Conservation (phyloP, 352 stramenopile species). For the Phytopythium chamaehyphon region DNA sequence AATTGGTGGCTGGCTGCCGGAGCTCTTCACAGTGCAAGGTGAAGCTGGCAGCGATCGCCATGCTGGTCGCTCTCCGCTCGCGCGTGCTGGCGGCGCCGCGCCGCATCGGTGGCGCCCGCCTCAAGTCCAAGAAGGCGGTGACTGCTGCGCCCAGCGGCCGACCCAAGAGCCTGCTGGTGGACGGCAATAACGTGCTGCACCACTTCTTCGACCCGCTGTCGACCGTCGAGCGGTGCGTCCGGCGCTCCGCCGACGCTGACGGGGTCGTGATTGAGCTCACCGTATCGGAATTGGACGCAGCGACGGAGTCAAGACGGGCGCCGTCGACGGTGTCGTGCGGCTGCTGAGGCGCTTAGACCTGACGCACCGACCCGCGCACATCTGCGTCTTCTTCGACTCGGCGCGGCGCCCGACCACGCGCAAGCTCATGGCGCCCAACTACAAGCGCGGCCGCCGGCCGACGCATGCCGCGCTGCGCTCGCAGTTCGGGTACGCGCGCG, state of each 20-base stretch:
- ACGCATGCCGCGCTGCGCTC: constrained; percentile 29
- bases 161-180: constrained; percentile 45
- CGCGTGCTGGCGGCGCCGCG: constrained; percentile 10
- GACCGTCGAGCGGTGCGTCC: constrained; percentile 26
- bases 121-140: not conserved
- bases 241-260: no score
- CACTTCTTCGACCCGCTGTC: constrained; percentile 50
- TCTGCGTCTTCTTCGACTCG: constrained; percentile 64
- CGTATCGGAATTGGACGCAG: no score
- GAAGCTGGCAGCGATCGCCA: not conserved
- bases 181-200: constrained; percentile 65
- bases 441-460: constrained; percentile 39
- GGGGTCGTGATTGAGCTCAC: no score
- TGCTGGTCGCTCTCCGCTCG: constrained; percentile 1
- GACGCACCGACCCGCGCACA: constrained; percentile 37
- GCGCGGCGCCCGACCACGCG: constrained; percentile 34
- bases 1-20: no score
- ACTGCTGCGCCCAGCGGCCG: constrained; percentile 8
- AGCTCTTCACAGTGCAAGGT: not conserved
- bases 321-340: constrained; percentile 38
- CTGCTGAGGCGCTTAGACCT: constrained; percentile 45
- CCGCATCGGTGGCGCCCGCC: constrained; percentile 5
- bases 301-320: constrained; percentile 31
- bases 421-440: constrained; percentile 43
- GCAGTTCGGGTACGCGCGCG: constrained; percentile 41